Base-by-base conservation (phyloP, 805 yeast species). In the Starmerella scarabaei region DNA sequence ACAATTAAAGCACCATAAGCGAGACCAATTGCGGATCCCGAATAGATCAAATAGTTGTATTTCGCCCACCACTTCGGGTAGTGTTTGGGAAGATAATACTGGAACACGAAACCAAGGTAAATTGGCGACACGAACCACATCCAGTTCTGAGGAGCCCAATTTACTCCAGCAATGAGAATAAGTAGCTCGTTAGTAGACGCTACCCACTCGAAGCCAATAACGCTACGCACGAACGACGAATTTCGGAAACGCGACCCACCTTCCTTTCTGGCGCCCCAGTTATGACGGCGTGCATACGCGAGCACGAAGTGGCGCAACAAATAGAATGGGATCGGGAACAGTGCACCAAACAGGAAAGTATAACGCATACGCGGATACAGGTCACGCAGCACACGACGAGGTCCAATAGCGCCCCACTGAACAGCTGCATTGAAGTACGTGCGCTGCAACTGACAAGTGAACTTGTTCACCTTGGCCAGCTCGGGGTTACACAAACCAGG, bases 321-420 rank as follows among this genome's bases (percentile, higher is more conserved):
- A 69, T 73, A 77, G 55, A 72, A 71, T 43, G 78, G 60, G 8
- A 68, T 60, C 2, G 84, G 82, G 51, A 75, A 77, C 37, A 68
- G 51, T 16, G 73, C 66, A 5, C 75, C 68, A 3, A 74, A 68
- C 28, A 66, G 55, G 54, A 62, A 71, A 16, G 63, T 60, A 54
- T 72, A 72, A 35, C 60, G 59, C 39, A 64, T 59, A 3, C 49
- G 41, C 17, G 46, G 40, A 24, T 47, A 47, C 24, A 47, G 18
- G 27, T 37, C 43, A 4, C 36, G 16, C 17, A 47, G 34, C 4
- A 47, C 33, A 11, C 50, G 43, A 26, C 21, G 14, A 14, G 47
- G 47, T 4, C 80, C 81, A 52, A 76, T 67, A 3, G 64, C 54
- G 47, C 78, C 77, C 75, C 77, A 73, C 41, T 68, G 53, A 19